Evolutionary conservation across 1,284 basidiomycete genomes (phyloP).

Genomic region (Schizophyllum amplum): DNA sequence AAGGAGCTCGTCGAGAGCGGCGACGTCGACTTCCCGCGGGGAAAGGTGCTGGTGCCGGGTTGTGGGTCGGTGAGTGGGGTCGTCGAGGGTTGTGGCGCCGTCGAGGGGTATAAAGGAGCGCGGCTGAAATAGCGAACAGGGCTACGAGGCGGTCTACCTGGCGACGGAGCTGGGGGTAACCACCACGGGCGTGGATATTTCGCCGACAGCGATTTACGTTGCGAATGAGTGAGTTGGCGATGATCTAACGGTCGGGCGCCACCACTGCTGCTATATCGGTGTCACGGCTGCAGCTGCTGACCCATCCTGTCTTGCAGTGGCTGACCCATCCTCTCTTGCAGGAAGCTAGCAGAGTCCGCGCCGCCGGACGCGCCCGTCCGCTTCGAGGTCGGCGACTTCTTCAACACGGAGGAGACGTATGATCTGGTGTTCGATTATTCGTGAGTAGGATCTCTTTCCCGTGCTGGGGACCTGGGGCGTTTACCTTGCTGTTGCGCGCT

Average conservation of each 20-base stretch:
- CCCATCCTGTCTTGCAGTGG: background rate
- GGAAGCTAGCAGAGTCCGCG: conserved; percentile 15
- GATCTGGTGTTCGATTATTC: conserved; percentile 57
- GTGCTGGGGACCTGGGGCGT: no score
- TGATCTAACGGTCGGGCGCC: no score
- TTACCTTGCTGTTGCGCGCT: no score
- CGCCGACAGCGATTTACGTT: conserved; percentile 41
- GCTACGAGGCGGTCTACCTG: conserved; percentile 57
- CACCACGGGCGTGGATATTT: conserved; percentile 48
- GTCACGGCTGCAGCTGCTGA: background rate
- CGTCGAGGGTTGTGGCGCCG: background rate
- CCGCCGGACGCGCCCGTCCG: conserved; percentile 5
- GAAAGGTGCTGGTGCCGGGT: conserved; percentile 51
- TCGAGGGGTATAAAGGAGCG: no score
- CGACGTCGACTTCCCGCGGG: conserved; percentile 36
- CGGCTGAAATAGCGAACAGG: conserved; percentile 27
- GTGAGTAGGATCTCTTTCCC: no score
- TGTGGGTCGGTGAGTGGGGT: conserved; percentile 50
- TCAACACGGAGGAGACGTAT: conserved; percentile 23
- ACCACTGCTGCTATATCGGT: no score
- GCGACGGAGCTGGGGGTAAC: conserved; percentile 41
- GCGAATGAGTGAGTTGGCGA: conserved; percentile 40
- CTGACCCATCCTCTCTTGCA: background rate
- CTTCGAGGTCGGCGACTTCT: conserved; percentile 22
- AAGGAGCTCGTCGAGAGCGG: conserved; percentile 40